phyloP scores from a whole-genome alignment of 352 stramenopile genomes.

The Phytophthora rubi region DNA sequence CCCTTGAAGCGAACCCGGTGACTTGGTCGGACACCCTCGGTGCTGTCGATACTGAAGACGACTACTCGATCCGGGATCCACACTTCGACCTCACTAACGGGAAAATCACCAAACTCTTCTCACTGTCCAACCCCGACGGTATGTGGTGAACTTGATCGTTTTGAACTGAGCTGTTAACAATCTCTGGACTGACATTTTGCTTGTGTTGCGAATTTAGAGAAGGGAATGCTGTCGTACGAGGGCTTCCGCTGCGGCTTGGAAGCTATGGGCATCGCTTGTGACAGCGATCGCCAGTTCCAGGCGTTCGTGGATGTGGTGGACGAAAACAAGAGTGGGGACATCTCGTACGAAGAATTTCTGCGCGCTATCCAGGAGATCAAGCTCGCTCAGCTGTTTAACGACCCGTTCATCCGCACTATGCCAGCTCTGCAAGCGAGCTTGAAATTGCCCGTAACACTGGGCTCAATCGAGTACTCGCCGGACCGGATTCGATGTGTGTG shows the following conservation, averaged over 20 bases:
- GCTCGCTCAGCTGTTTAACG: conserved; percentile 80
- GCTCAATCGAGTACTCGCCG: conserved; percentile 76
- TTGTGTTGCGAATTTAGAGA: conserved; percentile 20
- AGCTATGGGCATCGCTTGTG: conserved; percentile 72
- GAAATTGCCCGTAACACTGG: conserved; percentile 37
- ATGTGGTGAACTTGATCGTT: conserved; percentile 24
- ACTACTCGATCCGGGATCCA: conserved; percentile 36
- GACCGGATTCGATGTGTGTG: conserved; percentile 74
- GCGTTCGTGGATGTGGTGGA: conserved; percentile 81
- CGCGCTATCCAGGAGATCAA: conserved; percentile 89
- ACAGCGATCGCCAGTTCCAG: conserved; percentile 63
- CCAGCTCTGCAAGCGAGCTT: conserved; percentile 36
- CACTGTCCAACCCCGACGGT: conserved; percentile 64
- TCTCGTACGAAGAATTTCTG: conserved; percentile 85
- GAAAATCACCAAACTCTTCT: conserved; percentile 57
- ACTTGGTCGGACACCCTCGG: conserved; percentile 36
- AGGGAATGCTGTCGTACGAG: conserved; percentile 65
- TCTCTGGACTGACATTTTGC: not conserved
- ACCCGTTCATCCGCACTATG: conserved; percentile 53
- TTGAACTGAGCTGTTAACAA: not conserved
- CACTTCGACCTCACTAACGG: conserved; percentile 37
- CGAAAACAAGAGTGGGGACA: conserved; percentile 73
- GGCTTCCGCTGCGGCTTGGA: conserved; percentile 69
- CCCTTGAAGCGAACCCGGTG: conserved; percentile 46
- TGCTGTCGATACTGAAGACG: conserved; percentile 21